Percentiles rank a stretch among this genome's conserved stretches.
Conservation (phyloP, 75 land plant species). For the Picea sitchensis region DNA sequence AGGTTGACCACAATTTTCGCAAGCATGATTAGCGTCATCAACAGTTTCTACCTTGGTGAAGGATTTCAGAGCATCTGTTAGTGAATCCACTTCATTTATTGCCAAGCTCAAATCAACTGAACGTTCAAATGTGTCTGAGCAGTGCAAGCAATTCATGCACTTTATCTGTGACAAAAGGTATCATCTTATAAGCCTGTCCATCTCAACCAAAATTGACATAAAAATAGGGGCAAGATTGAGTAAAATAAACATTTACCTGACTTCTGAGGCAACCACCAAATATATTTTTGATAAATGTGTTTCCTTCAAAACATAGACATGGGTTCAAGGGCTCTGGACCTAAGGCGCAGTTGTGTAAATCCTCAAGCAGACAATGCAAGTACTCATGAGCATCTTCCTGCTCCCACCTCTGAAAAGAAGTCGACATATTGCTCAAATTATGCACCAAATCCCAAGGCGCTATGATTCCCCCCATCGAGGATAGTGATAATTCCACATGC, state of each 20-base stretch:
- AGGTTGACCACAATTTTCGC: constrained; percentile 55
- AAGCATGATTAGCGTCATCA: constrained; percentile 50
- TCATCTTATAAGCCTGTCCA: background rate
- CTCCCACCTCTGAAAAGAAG: constrained; percentile 35
- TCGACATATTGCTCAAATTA: constrained; percentile 45
- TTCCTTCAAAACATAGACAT: constrained; percentile 8
- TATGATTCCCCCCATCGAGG: constrained; percentile 28
- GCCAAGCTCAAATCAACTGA: constrained; percentile 72
- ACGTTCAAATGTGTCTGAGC: constrained; percentile 67
- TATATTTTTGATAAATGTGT: constrained; percentile 44
- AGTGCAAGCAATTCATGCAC: constrained; percentile 52
- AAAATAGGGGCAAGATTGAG: background rate
- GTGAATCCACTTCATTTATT: constrained; percentile 50
- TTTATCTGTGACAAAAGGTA: constrained; percentile 35
- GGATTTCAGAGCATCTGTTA: constrained; percentile 42
- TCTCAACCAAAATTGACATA: background rate
- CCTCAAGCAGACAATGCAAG: constrained; percentile 65
- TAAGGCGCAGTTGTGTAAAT: constrained; percentile 36
- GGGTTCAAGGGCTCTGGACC: constrained; percentile 9
- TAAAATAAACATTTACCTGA: constrained; percentile 33
- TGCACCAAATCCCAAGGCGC: constrained; percentile 44
- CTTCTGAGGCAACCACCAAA: constrained; percentile 89
- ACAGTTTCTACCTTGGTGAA: constrained; percentile 55
- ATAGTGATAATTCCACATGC: constrained; percentile 43
- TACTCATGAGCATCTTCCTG: constrained; percentile 98